Evolutionary conservation across 495 filamentous ascomycete genomes (phyloP).

Genomic region (Clohesyomyces aquaticus): DNA sequence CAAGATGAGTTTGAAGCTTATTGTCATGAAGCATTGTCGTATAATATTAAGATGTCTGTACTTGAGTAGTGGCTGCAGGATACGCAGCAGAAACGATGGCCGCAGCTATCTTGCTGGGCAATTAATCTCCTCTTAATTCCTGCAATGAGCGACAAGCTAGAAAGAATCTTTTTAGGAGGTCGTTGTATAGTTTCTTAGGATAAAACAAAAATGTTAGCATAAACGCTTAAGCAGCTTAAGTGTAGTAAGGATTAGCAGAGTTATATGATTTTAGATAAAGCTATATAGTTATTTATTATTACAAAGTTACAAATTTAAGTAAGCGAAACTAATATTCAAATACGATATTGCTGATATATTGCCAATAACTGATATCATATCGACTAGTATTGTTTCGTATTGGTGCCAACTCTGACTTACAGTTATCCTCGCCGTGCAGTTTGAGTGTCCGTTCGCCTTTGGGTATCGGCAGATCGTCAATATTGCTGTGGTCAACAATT

Average conservation of each 20-base stretch:
- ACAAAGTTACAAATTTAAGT: too few relatives aligned
- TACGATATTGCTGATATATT: too few relatives aligned
- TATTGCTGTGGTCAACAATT: too few relatives aligned
- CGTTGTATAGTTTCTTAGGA: not conserved
- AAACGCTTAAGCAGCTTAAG: not conserved
- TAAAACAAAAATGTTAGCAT: not conserved
- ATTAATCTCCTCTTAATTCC: not conserved
- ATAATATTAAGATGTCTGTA: not conserved
- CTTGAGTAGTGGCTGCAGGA: not conserved
- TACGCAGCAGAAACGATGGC: not conserved
- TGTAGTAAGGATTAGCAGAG: not conserved
- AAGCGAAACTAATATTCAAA: too few relatives aligned
- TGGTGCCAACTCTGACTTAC: too few relatives aligned
- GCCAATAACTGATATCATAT: too few relatives aligned
- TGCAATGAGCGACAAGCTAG: not conserved
- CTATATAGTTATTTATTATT: too few relatives aligned
- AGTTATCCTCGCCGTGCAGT: too few relatives aligned
- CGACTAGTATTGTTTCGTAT: too few relatives aligned
- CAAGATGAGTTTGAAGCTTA: slow-evolving; percentile 5
- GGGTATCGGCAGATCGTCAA: too few relatives aligned
- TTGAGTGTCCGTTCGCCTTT: too few relatives aligned
- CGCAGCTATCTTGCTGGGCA: not conserved
- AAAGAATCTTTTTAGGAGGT: not conserved
- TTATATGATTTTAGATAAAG: not conserved
- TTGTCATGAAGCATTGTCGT: not conserved